Evolutionary conservation across 495 filamentous ascomycete genomes (phyloP).

Genomic region (Aspergillus diversus): DNA sequence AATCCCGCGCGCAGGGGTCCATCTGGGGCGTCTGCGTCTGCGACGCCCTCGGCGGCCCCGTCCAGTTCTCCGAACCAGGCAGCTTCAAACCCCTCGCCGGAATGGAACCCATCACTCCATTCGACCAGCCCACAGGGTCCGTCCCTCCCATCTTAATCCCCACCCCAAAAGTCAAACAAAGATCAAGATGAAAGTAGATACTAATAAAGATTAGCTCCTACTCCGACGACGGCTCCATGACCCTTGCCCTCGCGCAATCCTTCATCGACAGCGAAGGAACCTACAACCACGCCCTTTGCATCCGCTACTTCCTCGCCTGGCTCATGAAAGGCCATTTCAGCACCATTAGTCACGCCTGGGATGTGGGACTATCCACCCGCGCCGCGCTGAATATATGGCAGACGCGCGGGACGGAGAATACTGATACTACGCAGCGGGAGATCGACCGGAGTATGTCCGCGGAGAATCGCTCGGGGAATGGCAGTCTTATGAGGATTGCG

Average conservation of each 20-base stretch:
- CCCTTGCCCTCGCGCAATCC: constrained; percentile 48
- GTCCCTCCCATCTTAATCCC: not conserved
- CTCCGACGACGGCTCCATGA: constrained; percentile 54
- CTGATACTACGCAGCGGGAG: constrained; percentile 14
- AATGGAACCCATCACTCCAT: constrained; percentile 28
- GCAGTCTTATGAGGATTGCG: constrained; percentile 50
- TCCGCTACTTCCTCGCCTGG: constrained; percentile 46
- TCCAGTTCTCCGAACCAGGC: constrained; percentile 41
- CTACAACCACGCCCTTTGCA: constrained; percentile 35
- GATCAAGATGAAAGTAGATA: too few species aligned
- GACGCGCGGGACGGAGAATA: constrained; percentile 5
- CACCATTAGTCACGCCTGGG: constrained; percentile 40
- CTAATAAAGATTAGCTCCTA: constrained; percentile 38
- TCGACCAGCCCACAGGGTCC: constrained; percentile 32
- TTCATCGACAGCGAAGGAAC: constrained; percentile 35
- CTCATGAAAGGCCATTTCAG: constrained; percentile 40
- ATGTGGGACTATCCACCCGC: constrained; percentile 44
- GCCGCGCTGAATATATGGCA: constrained; percentile 41
- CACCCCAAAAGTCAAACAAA: not conserved
- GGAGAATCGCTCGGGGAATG: constrained; percentile 43
- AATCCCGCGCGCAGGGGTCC: constrained; percentile 38
- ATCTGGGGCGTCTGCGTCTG: constrained; percentile 50
- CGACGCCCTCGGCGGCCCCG: constrained; percentile 54
- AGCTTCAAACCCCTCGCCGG: constrained; percentile 43
- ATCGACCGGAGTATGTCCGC: constrained; percentile 19